These are phyloP conservation scores for Adenanthera pavonina DNA, from an alignment of 306 rosid genomes.

Conservation along the genomic window DNA sequence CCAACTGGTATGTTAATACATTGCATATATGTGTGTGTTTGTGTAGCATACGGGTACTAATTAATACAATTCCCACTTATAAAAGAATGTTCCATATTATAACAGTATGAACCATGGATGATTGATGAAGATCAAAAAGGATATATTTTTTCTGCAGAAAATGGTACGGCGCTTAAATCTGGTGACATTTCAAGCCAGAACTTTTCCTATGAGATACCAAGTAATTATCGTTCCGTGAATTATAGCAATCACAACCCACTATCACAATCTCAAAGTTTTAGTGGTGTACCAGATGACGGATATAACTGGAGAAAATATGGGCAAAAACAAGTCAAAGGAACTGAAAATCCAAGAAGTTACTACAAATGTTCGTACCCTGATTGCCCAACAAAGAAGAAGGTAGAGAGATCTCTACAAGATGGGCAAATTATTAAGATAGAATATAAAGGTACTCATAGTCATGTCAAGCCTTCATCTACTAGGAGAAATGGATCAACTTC, in stretches of 20 bases:
- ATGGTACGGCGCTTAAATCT: constrained; percentile 36
- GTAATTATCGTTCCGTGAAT: constrained; percentile 48
- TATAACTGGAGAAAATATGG: not conserved
- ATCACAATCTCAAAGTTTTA: constrained; percentile 55
- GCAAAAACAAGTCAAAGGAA: not conserved
- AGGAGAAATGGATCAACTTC: constrained; percentile 61
- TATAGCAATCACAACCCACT: constrained; percentile 42
- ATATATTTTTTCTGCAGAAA: constrained; percentile 44
- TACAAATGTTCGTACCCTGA: not conserved
- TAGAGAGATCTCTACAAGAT: constrained; percentile 35
- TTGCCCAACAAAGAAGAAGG: not conserved
- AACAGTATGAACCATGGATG: constrained; percentile 61
- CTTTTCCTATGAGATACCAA: constrained; percentile 14
- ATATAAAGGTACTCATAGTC: constrained; percentile 91
- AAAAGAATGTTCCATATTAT: not conserved
- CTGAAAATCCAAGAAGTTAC: not conserved
- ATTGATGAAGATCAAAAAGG: constrained; percentile 56
- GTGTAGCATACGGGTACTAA: not conserved
- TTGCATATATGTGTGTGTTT: too few species aligned
- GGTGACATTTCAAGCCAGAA: constrained; percentile 45
- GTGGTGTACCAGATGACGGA: constrained; percentile 33
- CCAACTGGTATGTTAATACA: too few species aligned
- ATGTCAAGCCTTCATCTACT: constrained; percentile 78
- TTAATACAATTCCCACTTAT: not conserved
- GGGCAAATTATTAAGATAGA: constrained; percentile 95